These are phyloP conservation scores for Linnemannia schmuckeri DNA, from an alignment of 192 early-diverging fungal species.

Conservation along the genomic window DNA sequence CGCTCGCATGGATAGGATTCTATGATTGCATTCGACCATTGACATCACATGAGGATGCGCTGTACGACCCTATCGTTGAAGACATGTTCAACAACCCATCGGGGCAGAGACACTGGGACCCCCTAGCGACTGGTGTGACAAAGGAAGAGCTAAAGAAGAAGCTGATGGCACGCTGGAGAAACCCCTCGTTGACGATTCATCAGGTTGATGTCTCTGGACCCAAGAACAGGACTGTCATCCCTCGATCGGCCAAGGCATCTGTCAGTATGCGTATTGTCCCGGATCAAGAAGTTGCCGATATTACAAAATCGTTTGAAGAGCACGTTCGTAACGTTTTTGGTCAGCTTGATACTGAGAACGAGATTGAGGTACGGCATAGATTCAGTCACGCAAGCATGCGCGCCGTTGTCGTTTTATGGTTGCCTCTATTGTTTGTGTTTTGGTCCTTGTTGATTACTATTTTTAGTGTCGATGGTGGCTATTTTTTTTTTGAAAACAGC, in stretches of 20 bases:
- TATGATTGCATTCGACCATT: conserved; percentile 73
- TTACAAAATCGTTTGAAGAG: conserved; percentile 67
- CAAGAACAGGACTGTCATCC: conserved; percentile 79
- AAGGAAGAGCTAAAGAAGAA: conserved; percentile 62
- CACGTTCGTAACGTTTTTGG: conserved; percentile 68
- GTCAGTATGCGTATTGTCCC: conserved; percentile 85
- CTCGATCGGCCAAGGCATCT: conserved; percentile 72
- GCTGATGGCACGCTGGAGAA: conserved; percentile 82
- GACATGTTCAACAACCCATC: conserved; percentile 55
- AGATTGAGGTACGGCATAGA: conserved; percentile 50
- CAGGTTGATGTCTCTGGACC: conserved; percentile 81
- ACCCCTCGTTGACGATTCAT: conserved; percentile 80
- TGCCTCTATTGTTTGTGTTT: background rate
- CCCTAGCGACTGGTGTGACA: conserved; percentile 40
- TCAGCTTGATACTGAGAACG: conserved; percentile 61
- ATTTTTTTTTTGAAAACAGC: background rate
- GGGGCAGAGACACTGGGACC: conserved; percentile 27
- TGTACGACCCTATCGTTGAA: conserved; percentile 71
- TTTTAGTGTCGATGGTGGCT: background rate
- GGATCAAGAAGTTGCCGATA: conserved; percentile 76
- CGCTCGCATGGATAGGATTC: conserved; percentile 58
- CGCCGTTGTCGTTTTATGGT: background rate
- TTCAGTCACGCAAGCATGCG: background rate
- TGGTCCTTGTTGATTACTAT: background rate
- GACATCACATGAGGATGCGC: conserved; percentile 64